Evolutionary conservation across 2,329 filamentous ascomycete genomes (phyloP).

Genomic region (Pseudogymnoascus sp.): DNA sequence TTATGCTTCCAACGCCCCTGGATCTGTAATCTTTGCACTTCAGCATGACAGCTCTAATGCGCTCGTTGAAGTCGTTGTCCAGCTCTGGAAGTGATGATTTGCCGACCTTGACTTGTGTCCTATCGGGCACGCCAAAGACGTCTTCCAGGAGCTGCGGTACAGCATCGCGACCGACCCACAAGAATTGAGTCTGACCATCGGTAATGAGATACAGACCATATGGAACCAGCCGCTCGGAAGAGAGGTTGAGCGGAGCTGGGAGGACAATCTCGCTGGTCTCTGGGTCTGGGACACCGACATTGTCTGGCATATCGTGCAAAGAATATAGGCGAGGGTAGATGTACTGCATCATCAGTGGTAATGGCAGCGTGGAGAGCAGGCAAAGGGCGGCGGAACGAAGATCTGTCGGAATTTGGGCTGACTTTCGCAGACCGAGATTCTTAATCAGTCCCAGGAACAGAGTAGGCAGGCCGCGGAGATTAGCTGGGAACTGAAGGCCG

Average conservation of each 20-base stretch:
- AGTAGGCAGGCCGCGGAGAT: conserved; percentile 78
- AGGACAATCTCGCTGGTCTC: conserved; percentile 83
- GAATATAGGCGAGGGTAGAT: conserved; percentile 82
- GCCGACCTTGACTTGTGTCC: conserved; percentile 77
- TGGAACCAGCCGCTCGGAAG: conserved; percentile 76
- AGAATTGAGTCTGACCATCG: conserved; percentile 93
- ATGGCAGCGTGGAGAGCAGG: conserved; percentile 83
- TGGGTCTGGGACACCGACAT: conserved; percentile 75
- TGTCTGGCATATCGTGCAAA: conserved; percentile 92
- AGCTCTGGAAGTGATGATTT: conserved; percentile 81
- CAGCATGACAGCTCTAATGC: conserved; percentile 78
- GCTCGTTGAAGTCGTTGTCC: conserved; percentile 94
- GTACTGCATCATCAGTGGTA: conserved; percentile 86
- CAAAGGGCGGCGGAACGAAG: conserved; percentile 88
- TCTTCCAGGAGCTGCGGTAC: conserved; percentile 82
- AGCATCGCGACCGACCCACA: conserved; percentile 90
- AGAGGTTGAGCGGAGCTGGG: conserved; percentile 76
- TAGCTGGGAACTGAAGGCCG: conserved; percentile 87
- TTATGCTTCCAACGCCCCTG: conserved; percentile 84
- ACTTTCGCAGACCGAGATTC: conserved; percentile 88
- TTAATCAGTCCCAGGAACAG: conserved; percentile 94
- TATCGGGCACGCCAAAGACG: conserved; percentile 82
- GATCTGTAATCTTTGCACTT: conserved; percentile 85
- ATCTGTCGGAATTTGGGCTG: conserved; percentile 87
- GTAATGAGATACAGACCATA: conserved; percentile 95